These are phyloP conservation scores for Penicillium sp. DNA, from an alignment of 2,329 filamentous ascomycete genomes.

Conservation along the genomic window DNA sequence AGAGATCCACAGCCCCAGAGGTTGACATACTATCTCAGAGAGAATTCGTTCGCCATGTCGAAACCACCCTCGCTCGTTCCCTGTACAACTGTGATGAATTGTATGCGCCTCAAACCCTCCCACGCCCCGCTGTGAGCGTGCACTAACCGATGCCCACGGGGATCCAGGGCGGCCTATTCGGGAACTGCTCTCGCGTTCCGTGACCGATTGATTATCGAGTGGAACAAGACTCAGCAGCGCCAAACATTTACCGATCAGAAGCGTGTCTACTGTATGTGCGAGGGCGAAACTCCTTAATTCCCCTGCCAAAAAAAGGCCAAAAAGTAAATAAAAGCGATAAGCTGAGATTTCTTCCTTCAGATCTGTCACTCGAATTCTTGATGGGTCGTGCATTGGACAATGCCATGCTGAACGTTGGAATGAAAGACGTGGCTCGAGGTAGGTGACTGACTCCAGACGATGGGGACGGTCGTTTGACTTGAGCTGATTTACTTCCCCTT, in stretches of 20 bases:
- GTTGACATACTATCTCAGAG: conserved; percentile 44
- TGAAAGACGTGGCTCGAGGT: conserved; percentile 81
- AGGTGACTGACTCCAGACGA: conserved; percentile 21
- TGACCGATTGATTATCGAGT: conserved; percentile 86
- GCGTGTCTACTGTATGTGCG: conserved; percentile 71
- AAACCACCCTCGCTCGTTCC: conserved; percentile 90
- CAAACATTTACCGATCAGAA: conserved; percentile 89
- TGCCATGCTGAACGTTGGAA: conserved; percentile 91
- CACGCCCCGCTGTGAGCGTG: neutral
- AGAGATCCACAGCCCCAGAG: neutral
- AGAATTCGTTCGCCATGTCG: conserved; percentile 88
- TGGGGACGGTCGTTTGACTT: no score
- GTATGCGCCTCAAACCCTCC: conserved; percentile 27
- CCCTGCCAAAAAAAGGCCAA: no score
- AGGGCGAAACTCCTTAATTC: neutral
- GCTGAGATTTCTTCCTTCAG: conserved; percentile 28
- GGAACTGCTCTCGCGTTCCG: conserved; percentile 88
- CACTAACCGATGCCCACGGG: neutral
- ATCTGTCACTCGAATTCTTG: conserved; percentile 92
- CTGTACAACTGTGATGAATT: conserved; percentile 97
- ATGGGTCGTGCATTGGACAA: conserved; percentile 97
- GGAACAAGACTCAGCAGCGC: conserved; percentile 96
- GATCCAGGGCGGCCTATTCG: conserved; percentile 68
- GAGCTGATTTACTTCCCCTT: neutral
- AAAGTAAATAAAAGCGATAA: no score